Base-by-base conservation (phyloP, 495 filamentous ascomycete genomes). In the Penicillium verhagenii region DNA sequence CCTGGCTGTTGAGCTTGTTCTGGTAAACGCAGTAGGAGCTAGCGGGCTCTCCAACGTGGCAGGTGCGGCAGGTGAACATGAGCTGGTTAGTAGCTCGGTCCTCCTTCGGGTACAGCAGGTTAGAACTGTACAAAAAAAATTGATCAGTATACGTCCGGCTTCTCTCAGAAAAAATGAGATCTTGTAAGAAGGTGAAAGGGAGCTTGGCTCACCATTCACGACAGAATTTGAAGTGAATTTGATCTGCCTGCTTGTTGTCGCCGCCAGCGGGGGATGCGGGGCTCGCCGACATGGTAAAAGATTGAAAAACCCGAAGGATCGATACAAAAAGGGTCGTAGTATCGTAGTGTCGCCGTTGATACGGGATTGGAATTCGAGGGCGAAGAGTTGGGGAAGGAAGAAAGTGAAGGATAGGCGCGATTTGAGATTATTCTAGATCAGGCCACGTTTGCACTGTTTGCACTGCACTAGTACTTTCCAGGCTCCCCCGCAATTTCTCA, bases 51-150 rank as follows among this genome's bases (percentile, higher is more conserved):
- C 84, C 88, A 71, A 87, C 94, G 64, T 88, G 86, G 78, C 94
- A 99, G 37, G 90, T 96, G 50, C 92, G 89, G 78, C 94, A 99
- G 16, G 83, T 83, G 72, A 85, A 91, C 73, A 88, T 82, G 45
- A 91, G 81, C 20, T 73, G 75, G 70, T 83, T 84, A 60, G 74
- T 83, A 48, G 71, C 59, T 19, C 79, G 79, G 70, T 96, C 91
- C 77, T 99, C 94, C 71, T 93, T 92, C 13, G 94, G 94, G 70
- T 97, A 97, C 48, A 99, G 79, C 84, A 99, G 88, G 81, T 99
- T 99, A 62, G 90, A 94, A 74, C 87, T 90, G 52, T n/a, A n/a
- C n/a, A n/a, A n/a, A n/a, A 19, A 13, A 50, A 33, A 4, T 35
- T 14, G 4, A 13, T 35, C 6, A 35, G 13, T 16, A 35, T 5